These are phyloP conservation scores for Rhizopogon vinicolor DNA, from an alignment of 768 basidiomycete species.

Conservation along the genomic window DNA sequence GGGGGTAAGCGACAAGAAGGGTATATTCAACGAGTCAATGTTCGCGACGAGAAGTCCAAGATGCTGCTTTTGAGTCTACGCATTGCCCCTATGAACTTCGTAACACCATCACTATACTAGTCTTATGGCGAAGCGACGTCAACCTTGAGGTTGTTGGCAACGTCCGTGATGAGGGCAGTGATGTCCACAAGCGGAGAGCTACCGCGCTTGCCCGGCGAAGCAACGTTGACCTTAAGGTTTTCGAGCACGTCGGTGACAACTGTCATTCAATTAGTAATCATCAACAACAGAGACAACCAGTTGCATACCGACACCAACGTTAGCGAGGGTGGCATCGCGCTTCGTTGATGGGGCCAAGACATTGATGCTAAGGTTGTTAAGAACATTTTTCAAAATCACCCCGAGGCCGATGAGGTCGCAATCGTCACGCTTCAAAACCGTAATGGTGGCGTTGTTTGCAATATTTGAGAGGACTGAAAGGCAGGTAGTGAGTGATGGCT, in stretches of 20 bases:
- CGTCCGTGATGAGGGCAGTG: neutral
- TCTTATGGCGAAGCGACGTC: too few relatives aligned
- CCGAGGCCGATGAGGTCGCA: neutral
- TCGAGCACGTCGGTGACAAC: neutral
- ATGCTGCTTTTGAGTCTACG: too few relatives aligned
- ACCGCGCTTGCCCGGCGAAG: too few relatives aligned
- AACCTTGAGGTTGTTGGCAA: neutral
- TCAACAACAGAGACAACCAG: fast-evolving
- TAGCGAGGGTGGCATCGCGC: fast-evolving
- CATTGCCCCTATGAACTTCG: too few relatives aligned
- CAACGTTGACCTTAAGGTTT: too few relatives aligned
- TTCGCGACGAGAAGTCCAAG: too few relatives aligned
- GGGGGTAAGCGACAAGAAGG: too few relatives aligned
- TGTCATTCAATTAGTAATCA: neutral
- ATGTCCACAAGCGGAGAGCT: too few relatives aligned
- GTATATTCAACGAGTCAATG: too few relatives aligned
- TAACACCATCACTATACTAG: too few relatives aligned
- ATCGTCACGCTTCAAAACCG: neutral
- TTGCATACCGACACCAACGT: neutral
- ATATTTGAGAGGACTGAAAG: fast-evolving
- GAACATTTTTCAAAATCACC: neutral
- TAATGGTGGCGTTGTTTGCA: neutral
- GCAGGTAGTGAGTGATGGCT: too few relatives aligned
- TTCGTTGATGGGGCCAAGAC: neutral
- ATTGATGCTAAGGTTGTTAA: neutral